phyloP scores from a whole-genome alignment of 306 rosid genomes.

The Acmispon strigosus region DNA sequence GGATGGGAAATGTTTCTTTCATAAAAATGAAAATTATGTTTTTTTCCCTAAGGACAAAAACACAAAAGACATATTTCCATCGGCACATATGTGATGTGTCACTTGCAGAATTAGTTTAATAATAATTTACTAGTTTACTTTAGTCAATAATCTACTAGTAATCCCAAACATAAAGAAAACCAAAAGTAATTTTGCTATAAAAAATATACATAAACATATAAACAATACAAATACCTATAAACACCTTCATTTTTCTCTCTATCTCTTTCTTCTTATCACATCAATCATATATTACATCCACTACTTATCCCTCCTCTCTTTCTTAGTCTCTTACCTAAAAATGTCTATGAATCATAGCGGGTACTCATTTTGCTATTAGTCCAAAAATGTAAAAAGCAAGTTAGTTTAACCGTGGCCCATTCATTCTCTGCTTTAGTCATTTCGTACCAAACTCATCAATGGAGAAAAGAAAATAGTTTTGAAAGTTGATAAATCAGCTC shows the following conservation, averaged over 20 bases:
- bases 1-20: conserved; percentile 5
- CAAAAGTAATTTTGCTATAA: background rate
- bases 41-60: background rate
- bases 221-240: no score
- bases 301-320: no score
- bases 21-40: background rate
- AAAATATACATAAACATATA: no score
- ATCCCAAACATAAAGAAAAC: background rate
- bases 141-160: background rate
- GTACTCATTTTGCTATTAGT: background rate
- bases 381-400: background rate
- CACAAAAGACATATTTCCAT: background rate
- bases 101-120: background rate
- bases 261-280: no score
- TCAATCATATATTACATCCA: no score
- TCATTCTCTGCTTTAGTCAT: conserved; percentile 15
- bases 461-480: background rate
- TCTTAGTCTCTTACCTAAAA: no score
- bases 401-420: background rate
- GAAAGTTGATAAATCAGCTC: background rate
- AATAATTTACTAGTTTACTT: background rate
- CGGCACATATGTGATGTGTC: background rate
- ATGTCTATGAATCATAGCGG: no score
- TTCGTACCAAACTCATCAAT: conserved; percentile 9
- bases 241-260: no score